Conservation (phyloP, 306 rosid species). For the Prunus padus region DNA sequence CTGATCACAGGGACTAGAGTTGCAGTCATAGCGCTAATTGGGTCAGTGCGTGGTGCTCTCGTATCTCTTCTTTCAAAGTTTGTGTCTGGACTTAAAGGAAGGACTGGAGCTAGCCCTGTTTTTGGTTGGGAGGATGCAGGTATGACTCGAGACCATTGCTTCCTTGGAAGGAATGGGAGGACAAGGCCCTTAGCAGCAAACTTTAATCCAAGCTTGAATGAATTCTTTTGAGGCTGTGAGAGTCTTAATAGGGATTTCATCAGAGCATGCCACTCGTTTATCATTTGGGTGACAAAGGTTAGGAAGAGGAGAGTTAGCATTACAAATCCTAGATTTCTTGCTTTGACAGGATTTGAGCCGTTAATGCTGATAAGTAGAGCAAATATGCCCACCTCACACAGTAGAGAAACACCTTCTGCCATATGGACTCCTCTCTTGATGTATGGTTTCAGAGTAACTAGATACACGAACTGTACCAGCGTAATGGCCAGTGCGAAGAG, state of each 20-base stretch:
- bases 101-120: conserved; percentile 29
- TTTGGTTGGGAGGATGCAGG: conserved; percentile 33
- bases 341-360: conserved; percentile 31
- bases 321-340: conserved; percentile 28
- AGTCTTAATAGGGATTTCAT: conserved; percentile 39
- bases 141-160: conserved; percentile 42
- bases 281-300: conserved; percentile 46
- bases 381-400: conserved; percentile 48
- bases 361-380: conserved; percentile 26
- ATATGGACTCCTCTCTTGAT: conserved; percentile 48
- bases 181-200: conserved; percentile 54
- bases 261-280: conserved; percentile 53
- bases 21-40: conserved; percentile 51
- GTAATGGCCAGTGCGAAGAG: conserved; percentile 48
- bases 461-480: conserved; percentile 42
- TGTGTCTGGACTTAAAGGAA: conserved; percentile 37
- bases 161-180: conserved; percentile 56
- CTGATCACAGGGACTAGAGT: conserved; percentile 62
- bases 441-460: conserved; percentile 49
- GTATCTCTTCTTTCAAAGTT: conserved; percentile 38
- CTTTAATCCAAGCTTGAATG: conserved; percentile 45
- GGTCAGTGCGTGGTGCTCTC: conserved; percentile 29
- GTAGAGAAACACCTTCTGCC: conserved; percentile 53
- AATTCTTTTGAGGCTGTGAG: conserved; percentile 42
- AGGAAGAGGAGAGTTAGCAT: conserved; percentile 46